Percentiles rank a stretch among this genome's conserved stretches.
Evolutionary conservation across 2,329 filamentous ascomycete genomes (phyloP).

Genomic region (Epichloe aotearoae): DNA sequence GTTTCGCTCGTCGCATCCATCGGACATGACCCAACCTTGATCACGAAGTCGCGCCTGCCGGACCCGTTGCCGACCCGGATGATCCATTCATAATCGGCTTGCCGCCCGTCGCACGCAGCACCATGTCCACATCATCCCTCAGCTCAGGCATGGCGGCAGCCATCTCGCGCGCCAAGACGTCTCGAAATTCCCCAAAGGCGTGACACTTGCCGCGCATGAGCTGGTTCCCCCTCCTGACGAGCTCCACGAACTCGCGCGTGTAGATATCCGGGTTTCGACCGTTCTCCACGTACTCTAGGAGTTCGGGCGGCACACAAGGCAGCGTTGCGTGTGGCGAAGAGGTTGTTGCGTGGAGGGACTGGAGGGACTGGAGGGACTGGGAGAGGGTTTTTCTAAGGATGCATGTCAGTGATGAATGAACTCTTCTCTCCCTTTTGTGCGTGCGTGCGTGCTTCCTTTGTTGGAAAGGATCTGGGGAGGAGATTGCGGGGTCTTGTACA

Average conservation of each 20-base stretch:
- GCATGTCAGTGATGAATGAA: neutral
- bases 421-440: neutral
- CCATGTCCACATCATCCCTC: slow-evolving; percentile 34
- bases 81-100: slow-evolving; percentile 1
- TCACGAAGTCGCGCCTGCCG: neutral
- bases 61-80: neutral
- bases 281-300: slow-evolving; percentile 56
- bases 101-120: slow-evolving; percentile 34
- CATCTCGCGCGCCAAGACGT: slow-evolving; percentile 48
- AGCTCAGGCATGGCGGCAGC: slow-evolving; percentile 46
- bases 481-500: slow-evolving; percentile 20
- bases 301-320: slow-evolving; percentile 45
- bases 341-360: slow-evolving; percentile 27
- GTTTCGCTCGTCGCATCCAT: no score
- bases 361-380: slow-evolving; percentile 23
- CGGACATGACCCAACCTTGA: no score
- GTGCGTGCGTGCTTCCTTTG: neutral
- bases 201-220: slow-evolving; percentile 49
- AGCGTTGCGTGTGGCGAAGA: slow-evolving; percentile 25
- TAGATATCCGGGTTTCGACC: slow-evolving; percentile 64
- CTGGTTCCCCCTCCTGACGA: slow-evolving; percentile 53
- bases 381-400: slow-evolving; percentile 27
- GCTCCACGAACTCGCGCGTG: slow-evolving; percentile 60
- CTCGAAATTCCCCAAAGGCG: slow-evolving; percentile 48
- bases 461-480: neutral